Conservation (phyloP, 108 stramenopile genomes). For the Schizochytrium sp. region DNA sequence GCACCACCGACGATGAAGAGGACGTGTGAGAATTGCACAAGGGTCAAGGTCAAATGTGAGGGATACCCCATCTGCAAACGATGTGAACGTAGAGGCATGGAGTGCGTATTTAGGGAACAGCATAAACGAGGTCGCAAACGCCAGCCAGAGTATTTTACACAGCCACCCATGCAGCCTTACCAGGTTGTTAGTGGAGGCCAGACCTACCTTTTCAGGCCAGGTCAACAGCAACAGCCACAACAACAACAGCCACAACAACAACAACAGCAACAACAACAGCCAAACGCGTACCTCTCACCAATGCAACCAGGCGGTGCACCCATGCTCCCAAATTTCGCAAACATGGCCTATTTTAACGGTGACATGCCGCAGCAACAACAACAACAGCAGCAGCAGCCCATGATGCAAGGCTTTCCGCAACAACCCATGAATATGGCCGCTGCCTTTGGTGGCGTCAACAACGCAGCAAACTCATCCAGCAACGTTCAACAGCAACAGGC, state of each 20-base stretch:
- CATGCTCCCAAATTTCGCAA: background rate
- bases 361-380: background rate
- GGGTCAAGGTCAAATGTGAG: constrained; percentile 52
- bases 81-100: constrained; percentile 18
- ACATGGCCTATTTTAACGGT: background rate
- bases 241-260: background rate
- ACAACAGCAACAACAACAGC: background rate
- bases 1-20: constrained; percentile 50
- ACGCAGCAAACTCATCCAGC: too few species aligned
- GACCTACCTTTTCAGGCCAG: background rate
- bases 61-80: constrained; percentile 58
- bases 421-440: background rate
- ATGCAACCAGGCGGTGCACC: background rate
- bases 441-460: too few species aligned
- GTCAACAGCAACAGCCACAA: background rate
- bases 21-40: constrained; percentile 54
- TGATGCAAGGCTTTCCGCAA: background rate
- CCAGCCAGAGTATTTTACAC: constrained; percentile 18
- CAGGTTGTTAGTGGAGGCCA: constrained; percentile 24
- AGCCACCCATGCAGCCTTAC: constrained; percentile 7
- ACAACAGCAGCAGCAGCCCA: background rate
- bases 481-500: too few species aligned
- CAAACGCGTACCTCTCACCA: background rate
- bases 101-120: constrained; percentile 33
- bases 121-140: constrained; percentile 47